Evolutionary conservation across 768 basidiomycete genomes (phyloP).

Genomic region (Boletus subcaerulescens): DNA sequence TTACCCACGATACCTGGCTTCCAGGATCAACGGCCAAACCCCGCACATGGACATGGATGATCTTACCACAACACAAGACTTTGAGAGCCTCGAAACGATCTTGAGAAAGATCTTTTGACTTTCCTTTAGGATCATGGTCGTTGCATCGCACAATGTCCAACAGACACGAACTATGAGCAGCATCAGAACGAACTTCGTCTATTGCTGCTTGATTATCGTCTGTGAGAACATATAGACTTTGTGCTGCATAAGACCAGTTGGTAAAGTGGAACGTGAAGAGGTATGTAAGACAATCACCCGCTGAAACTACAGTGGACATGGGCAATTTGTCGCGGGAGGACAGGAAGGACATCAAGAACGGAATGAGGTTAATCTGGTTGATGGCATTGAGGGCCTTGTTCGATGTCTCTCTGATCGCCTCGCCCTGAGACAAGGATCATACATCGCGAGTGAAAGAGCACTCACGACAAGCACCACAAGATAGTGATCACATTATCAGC

Average conservation of each 20-base stretch:
- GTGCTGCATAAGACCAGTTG: conserved; percentile 47
- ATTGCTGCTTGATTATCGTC: conserved; percentile 84
- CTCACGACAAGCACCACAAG: conserved; percentile 94
- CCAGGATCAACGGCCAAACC: neutral
- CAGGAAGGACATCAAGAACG: conserved; percentile 91
- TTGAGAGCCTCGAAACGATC: conserved; percentile 52
- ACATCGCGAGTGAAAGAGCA: conserved; percentile 18
- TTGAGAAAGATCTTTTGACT: conserved; percentile 43
- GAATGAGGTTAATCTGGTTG: conserved; percentile 73
- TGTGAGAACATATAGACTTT: conserved; percentile 89
- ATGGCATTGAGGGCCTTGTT: conserved; percentile 81
- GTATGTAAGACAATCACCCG: conserved; percentile 49
- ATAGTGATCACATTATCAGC: conserved; percentile 92
- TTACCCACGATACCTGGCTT: conserved; percentile 70
- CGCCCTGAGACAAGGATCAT: conserved; percentile 19
- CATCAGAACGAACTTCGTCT: conserved; percentile 58
- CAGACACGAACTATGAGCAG: conserved; percentile 61
- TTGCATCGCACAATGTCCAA: conserved; percentile 54
- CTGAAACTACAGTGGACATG: conserved; percentile 68
- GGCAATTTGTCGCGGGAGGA: conserved; percentile 67
- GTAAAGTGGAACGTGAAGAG: neutral
- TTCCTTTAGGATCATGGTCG: conserved; percentile 30
- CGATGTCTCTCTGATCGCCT: conserved; percentile 71
- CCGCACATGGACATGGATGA: neutral
- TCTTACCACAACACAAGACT: conserved; percentile 68